Conservation (phyloP, 1,284 basidiomycete species). For the Farysia itapuensis region DNA sequence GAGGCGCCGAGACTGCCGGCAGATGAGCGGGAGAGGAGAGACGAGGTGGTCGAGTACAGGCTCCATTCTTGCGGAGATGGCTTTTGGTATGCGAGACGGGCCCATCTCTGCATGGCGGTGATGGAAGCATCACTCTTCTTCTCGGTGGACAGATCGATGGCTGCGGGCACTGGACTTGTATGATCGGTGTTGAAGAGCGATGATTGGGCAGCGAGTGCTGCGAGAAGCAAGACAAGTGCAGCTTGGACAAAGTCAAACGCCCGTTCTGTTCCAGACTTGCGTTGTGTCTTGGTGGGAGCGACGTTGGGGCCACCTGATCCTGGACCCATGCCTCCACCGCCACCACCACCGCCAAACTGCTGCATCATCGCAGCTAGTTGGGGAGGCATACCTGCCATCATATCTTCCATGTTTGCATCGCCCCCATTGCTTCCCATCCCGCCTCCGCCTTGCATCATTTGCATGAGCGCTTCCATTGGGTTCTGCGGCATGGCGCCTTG, state of each 20-base stretch:
- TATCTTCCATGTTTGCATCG: constrained; percentile 3
- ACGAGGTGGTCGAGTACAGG: not conserved
- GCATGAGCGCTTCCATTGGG: constrained; percentile 38
- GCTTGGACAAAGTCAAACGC: constrained; percentile 30
- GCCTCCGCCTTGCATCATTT: constrained; percentile 33
- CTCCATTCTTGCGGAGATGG: constrained; percentile 16
- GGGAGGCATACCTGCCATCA: constrained; percentile 29
- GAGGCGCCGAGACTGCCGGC: not conserved
- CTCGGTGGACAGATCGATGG: not conserved
- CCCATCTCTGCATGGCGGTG: constrained; percentile 38
- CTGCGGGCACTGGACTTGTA: constrained; percentile 7
- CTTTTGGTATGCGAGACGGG: constrained; percentile 39
- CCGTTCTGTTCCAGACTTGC: constrained; percentile 16
- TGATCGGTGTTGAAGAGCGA: constrained; percentile 29
- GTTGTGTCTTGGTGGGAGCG: constrained; percentile 3
- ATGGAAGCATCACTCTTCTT: not conserved
- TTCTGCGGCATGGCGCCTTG: constrained; percentile 6
- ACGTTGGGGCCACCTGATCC: constrained; percentile 2
- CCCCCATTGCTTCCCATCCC: constrained; percentile 7
- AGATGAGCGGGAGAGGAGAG: not conserved
- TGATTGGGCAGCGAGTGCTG: constrained; percentile 19
- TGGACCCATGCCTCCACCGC: not conserved
- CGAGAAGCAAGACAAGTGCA: constrained; percentile 16
- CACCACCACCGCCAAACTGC: constrained; percentile 21
- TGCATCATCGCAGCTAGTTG: constrained; percentile 44